Base-by-base conservation (phyloP, 2,329 filamentous ascomycete genomes). In the Sporothrix humicola region DNA sequence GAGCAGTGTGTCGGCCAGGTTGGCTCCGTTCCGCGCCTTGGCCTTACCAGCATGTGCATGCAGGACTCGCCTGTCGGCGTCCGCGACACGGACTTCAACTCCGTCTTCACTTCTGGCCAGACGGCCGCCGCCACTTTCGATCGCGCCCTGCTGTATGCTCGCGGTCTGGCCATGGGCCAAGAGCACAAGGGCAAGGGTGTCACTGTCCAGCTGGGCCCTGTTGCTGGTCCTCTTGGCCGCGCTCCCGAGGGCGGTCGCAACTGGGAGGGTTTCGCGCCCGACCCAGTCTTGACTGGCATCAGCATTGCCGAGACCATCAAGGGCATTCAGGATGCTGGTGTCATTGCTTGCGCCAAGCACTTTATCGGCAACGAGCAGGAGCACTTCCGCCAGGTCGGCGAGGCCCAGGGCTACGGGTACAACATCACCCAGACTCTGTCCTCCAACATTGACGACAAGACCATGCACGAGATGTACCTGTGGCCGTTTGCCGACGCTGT, bases 101-200 rank as follows among this genome's bases (percentile, higher is more conserved):
- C 93, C 50, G 94, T 91, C 0, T 97, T 97, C 81, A 88, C 92
- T 0, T 90, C 91, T 0, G 94, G 92, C 66, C 86, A 94, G 77
- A 94, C 93, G 6, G 88, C 93, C 44, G 95, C 92, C 15, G 92
- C 93, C n/a, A 93, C 94, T 0, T 97, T 92, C 87, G 92, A 95
- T 81, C 89, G 91, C 73, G 81, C 84, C 13, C 86, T 97, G 44
- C 91, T 94, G 76, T 92, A 92, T 80, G 83, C 84, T 54, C 90
- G 92, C 71, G 92, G 92, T 69, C 82, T 87, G 75, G 91, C 91
- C 75, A 93, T 95, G 89, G 92, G 91, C 42, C 81, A 86, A 68
- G 92, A 95, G 80, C 89, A 92, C 78, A 88, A 86, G 74, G 89
- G 83, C 72, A 95, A 95, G 83, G 93, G 91, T 75, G 87, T 92